Conservation (phyloP, 768 basidiomycete genomes). For the Macrolepiota fuliginosa region DNA sequence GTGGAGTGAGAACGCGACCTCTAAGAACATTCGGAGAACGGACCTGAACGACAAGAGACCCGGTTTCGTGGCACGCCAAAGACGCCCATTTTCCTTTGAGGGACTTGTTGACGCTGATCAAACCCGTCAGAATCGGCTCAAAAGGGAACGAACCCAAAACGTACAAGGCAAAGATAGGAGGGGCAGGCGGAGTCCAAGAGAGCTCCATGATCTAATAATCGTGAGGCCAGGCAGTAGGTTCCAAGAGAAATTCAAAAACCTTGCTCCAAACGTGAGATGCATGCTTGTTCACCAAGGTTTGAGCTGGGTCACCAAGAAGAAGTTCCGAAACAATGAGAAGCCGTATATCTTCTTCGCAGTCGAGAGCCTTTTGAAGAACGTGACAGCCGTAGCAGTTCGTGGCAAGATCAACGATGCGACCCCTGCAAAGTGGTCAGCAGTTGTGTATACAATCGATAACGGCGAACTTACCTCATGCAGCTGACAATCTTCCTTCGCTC, state of each 20-base stretch:
- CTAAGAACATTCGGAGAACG: conserved; percentile 4
- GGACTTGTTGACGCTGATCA: conserved; percentile 75
- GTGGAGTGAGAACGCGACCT: conserved; percentile 1
- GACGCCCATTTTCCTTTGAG: conserved; percentile 88
- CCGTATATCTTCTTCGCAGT: conserved; percentile 86
- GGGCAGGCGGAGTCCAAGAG: conserved; percentile 82
- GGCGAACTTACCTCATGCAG: conserved; percentile 71
- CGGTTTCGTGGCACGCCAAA: conserved; percentile 87
- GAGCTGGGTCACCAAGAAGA: conserved; percentile 78
- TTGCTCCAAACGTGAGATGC: conserved; percentile 94
- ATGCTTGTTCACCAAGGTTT: conserved; percentile 87
- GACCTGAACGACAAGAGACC: conserved; percentile 86
- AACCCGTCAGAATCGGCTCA: background rate
- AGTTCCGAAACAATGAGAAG: conserved; percentile 83
- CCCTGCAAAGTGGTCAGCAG: conserved; percentile 36
- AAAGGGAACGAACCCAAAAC: conserved; percentile 22
- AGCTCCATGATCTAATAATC: conserved; percentile 78
- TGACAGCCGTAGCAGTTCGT: conserved; percentile 91
- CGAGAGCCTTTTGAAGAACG: conserved; percentile 85
- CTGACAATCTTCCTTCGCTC: conserved; percentile 78
- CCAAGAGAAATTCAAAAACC: conserved; percentile 33
- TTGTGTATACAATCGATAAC: background rate
- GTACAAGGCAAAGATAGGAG: conserved; percentile 85
- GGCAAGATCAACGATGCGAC: conserved; percentile 81
- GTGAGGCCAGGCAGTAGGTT: background rate